Evolutionary conservation across 164 flowering plant genomes (phyloP).

Genomic region (Vitis riparia): DNA sequence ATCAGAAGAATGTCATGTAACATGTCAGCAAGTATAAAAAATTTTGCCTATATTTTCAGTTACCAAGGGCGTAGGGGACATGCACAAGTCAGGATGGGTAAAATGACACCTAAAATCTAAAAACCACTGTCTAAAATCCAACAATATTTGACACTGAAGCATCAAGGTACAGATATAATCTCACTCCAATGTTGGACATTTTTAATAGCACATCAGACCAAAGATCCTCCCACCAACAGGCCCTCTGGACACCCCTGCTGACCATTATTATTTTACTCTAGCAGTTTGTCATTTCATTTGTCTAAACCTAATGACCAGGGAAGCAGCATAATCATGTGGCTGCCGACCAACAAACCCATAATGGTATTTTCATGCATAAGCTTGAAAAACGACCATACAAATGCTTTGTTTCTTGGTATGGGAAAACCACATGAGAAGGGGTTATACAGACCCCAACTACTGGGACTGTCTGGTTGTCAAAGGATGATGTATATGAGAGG

Average conservation of each 20-base stretch:
- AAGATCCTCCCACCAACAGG: neutral
- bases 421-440: too few relatives aligned
- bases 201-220: neutral
- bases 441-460: too few relatives aligned
- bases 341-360: slow-evolving; percentile 1
- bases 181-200: neutral
- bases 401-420: too few relatives aligned
- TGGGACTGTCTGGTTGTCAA: too few relatives aligned
- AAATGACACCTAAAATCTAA: neutral
- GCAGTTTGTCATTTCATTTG: neutral
- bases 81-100: neutral
- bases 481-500: too few relatives aligned
- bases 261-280: neutral
- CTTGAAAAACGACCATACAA: neutral
- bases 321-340: slow-evolving; percentile 8
- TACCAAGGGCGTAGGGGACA: too few relatives aligned
- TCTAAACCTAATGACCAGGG: neutral
- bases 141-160: neutral
- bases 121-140: neutral
- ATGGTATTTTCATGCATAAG: neutral
- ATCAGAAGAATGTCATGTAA: too few relatives aligned
- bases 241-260: neutral
- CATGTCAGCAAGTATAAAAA: too few relatives aligned
- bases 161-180: neutral
- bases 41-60: too few relatives aligned